A percentile compares a stretch with the other conserved stretches of the same genome.
phyloP scores from a whole-genome alignment of 2,329 filamentous ascomycete genomes.

The Colletotrichum costaricense region DNA sequence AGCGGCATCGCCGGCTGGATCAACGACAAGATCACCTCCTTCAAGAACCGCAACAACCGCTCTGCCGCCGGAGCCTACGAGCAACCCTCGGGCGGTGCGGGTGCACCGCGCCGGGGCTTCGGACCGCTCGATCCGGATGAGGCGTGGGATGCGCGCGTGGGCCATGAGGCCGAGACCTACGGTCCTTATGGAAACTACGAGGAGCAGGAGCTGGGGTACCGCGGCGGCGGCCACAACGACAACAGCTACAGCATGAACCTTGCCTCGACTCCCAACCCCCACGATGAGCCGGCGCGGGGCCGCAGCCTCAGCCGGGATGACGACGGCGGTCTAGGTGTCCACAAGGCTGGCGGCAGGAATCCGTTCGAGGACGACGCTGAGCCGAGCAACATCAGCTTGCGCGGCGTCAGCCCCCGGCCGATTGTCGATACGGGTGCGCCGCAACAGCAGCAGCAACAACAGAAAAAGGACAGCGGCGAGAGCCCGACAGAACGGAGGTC shows the following conservation, averaged over 20 bases:
- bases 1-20: conserved; percentile 80
- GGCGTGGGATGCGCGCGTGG: conserved; percentile 86
- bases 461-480: conserved; percentile 55
- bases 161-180: conserved; percentile 75
- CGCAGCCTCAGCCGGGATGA: conserved; percentile 37
- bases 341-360: conserved; percentile 60
- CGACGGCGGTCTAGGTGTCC: conserved; percentile 44
- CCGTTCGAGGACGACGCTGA: conserved; percentile 79
- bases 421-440: conserved; percentile 57
- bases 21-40: conserved; percentile 70
- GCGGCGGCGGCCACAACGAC: conserved; percentile 51
- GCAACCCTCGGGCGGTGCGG: conserved; percentile 52
- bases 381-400: conserved; percentile 69
- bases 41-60: conserved; percentile 74
- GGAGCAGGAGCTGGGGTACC: conserved; percentile 76
- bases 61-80: conserved; percentile 80
- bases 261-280: conserved; percentile 48
- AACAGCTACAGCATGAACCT: conserved; percentile 63
- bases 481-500: conserved; percentile 77
- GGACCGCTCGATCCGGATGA: conserved; percentile 83
- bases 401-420: conserved; percentile 83
- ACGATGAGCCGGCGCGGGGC: conserved; percentile 40
- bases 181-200: conserved; percentile 76
- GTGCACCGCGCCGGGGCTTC: conserved; percentile 66
- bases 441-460: conserved; percentile 38